phyloP scores from a whole-genome alignment of 345 rosid species.

The Hibiscus tridactylites region DNA sequence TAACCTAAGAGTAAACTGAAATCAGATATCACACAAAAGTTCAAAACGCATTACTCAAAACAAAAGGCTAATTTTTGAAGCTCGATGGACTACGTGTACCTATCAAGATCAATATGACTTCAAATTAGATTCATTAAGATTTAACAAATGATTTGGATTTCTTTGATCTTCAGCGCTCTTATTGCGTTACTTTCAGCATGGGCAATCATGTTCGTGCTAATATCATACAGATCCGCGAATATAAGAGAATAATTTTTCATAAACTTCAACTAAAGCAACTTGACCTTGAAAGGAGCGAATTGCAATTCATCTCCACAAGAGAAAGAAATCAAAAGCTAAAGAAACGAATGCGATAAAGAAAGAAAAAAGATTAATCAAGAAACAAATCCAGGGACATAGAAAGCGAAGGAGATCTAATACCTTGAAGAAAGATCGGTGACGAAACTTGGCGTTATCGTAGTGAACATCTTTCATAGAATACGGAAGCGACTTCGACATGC shows the following conservation, averaged over 20 bases:
- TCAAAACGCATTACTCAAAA: constrained; percentile 1
- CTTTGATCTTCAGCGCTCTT: neutral
- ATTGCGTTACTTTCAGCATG: neutral
- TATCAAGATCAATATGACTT: neutral
- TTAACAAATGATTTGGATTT: neutral
- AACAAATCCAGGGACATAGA: neutral
- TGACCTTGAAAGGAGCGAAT: neutral
- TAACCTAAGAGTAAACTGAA: neutral
- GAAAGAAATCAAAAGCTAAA: neutral
- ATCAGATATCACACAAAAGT: neutral
- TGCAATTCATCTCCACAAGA: neutral
- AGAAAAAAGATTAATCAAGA: neutral
- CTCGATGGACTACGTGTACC: neutral
- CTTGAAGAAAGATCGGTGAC: constrained; percentile 72
- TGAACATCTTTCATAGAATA: constrained; percentile 75
- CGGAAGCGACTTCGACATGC: constrained; percentile 68
- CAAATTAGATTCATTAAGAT: neutral
- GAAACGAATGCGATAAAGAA: neutral
- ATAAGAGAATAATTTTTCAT: neutral
- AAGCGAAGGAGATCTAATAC: constrained; percentile 24
- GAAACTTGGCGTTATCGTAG: constrained; percentile 95
- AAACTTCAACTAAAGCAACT: constrained; percentile 1
- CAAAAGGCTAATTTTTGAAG: neutral
- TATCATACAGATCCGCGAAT: neutral
- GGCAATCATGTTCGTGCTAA: neutral